These are phyloP conservation scores for Alternaria sp. DNA, from an alignment of 2,329 filamentous ascomycete species.

Conservation along the genomic window DNA sequence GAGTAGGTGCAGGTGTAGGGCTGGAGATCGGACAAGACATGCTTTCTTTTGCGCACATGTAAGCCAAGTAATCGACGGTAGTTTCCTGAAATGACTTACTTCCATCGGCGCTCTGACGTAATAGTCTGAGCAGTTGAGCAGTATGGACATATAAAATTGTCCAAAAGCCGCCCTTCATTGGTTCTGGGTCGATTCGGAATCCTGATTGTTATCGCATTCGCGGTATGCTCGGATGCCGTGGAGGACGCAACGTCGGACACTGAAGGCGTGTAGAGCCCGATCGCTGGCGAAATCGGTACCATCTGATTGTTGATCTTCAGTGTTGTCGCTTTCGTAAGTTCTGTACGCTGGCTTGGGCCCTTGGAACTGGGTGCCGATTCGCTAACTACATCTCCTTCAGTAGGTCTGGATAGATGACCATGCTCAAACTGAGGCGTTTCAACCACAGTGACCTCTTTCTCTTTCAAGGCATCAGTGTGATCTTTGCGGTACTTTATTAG, in stretches of 20 bases:
- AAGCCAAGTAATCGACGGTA: not conserved
- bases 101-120: not conserved
- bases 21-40: not conserved
- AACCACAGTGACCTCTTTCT: not conserved
- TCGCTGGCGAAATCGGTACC: accelerated
- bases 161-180: not conserved
- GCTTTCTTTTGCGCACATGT: not conserved
- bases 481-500: not conserved
- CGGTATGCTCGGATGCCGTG: not conserved
- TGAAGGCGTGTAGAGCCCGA: not conserved
- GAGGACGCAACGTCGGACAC: not conserved
- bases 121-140: not conserved
- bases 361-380: not conserved
- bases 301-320: not conserved
- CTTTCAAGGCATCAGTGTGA: not conserved
- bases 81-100: not conserved
- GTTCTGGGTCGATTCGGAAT: not conserved
- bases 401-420: not conserved
- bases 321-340: not conserved
- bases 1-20: not conserved
- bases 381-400: not conserved
- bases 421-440: accelerated
- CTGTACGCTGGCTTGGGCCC: not conserved
- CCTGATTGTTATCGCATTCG: not conserved
- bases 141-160: not conserved